Base-by-base conservation (phyloP, 2,329 filamentous ascomycete species). In the Bertia moriformis region DNA sequence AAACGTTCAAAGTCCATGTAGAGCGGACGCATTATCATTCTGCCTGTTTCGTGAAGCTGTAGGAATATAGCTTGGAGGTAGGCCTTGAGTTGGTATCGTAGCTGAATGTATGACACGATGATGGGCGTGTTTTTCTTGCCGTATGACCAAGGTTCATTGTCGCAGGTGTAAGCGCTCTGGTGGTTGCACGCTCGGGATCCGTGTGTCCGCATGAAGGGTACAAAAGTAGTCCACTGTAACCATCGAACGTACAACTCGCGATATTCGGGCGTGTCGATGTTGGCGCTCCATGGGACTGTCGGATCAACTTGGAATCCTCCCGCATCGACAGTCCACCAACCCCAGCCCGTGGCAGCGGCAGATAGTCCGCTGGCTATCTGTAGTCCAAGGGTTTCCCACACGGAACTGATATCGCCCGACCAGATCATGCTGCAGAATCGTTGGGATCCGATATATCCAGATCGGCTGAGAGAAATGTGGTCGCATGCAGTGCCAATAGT, bases 1-100 rank as follows among this genome's bases (percentile, higher is more conserved):
- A 49, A 51, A 7, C 40, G 43, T 24, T 50, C 46, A 29, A 59
- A 60, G 38, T 61, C 57, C 55, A 60, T 57, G 24, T 53, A 60
- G 36, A 60, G 43, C 0, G 58, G 56, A 0, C 57, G 44, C 54
- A 60, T 54, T 12, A 60, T 59, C 47, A 53, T 53, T 1, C 53
- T 39, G 3, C 57, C 53, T 12, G 50, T 49, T 40, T 47, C 19
- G 32, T 53, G 44, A 46, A 61, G 52, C 42, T 55, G 47, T 22
- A 48, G 35, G 43, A 63, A 56, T 14, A 60, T 33, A 3, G 50
- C 48, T 38, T 48, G 41, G 12, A 54, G 40, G 42, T 60, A 61
- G 5, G 42, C 14, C 1, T 39, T 41, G 1, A 54, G 44, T 37
- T 47, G 46, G 38, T 52, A 53, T 13, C 51, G 44, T 7, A 53